Conservation (phyloP, 345 rosid genomes). For the Citrus trifoliata region DNA sequence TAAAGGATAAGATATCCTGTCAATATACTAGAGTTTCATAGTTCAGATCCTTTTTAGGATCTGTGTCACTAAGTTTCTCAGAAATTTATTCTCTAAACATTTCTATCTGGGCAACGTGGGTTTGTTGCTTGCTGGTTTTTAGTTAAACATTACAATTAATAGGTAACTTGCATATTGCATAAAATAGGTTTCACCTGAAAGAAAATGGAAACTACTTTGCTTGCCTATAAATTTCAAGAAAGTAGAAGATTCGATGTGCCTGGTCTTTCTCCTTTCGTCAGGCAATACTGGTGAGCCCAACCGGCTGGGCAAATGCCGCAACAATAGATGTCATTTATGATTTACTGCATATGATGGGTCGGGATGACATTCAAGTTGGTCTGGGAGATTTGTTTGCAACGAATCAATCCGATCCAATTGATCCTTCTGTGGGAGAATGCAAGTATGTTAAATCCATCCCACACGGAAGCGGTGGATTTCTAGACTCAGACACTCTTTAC, state of each 20-base stretch:
- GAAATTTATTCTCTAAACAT: neutral
- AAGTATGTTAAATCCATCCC: slow-evolving; percentile 70
- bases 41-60: neutral
- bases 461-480: slow-evolving; percentile 77
- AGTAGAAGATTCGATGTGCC: neutral
- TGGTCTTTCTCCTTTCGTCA: slow-evolving; percentile 17
- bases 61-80: neutral
- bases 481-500: slow-evolving; percentile 86
- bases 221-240: neutral
- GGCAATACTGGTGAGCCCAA: slow-evolving; percentile 86
- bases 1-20: neutral
- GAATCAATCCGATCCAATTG: slow-evolving; percentile 59
- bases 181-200: slow-evolving; percentile 12
- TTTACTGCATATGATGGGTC: slow-evolving; percentile 97
- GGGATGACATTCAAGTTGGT: slow-evolving; percentile 87
- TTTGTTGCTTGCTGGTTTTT: neutral
- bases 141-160: neutral
- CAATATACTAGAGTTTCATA: neutral
- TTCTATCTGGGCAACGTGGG: neutral
- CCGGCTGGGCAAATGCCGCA: slow-evolving; percentile 97
- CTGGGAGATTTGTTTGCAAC: slow-evolving; percentile 63
- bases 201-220: slow-evolving; percentile 3
- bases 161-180: neutral
- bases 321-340: slow-evolving; percentile 81
- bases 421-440: slow-evolving; percentile 67